phyloP scores from a whole-genome alignment of 306 rosid genomes.

The Prunus persica region Prunus_persica_NCBIv2 NC_034014.1:24072001-24072500 shows the following conservation, averaged over 20 bases:
- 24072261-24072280: too few relatives aligned
- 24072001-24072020: not conserved
- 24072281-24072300: too few relatives aligned
- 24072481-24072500: too few relatives aligned
- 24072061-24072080: too few relatives aligned
- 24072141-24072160: not conserved
- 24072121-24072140: not conserved
- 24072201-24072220: not conserved
- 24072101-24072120: not conserved
- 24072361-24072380: not conserved
- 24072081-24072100: not conserved
- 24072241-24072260: too few relatives aligned
- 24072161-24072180: not conserved
- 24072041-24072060: not conserved
- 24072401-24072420: too few relatives aligned
- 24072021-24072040: not conserved
- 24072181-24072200: not conserved
- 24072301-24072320: too few relatives aligned
- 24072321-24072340: not conserved
- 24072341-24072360: not conserved
- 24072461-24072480: too few relatives aligned
- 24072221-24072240: too few relatives aligned
- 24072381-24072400: too few relatives aligned
- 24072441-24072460: too few relatives aligned
- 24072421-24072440: too few relatives aligned